Percentiles rank a stretch among this genome's conserved stretches.
These are phyloP conservation scores for Phytophthora vignae DNA, from an alignment of 352 stramenopile species.

Conservation along the genomic window DNA sequence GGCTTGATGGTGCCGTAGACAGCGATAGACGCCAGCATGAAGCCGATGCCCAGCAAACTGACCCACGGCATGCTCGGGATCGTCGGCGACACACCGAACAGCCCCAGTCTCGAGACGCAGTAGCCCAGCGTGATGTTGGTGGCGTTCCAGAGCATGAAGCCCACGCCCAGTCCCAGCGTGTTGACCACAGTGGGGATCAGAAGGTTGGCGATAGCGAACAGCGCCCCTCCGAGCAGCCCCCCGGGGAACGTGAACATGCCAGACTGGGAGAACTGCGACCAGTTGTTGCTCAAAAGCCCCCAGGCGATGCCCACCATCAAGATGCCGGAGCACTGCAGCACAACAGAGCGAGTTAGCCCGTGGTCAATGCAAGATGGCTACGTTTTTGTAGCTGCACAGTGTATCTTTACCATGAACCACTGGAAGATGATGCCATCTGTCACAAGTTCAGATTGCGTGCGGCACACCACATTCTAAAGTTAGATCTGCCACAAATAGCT, in stretches of 20 bases:
- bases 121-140: conserved; percentile 88
- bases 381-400: conserved; percentile 1
- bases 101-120: conserved; percentile 74
- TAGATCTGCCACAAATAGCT: conserved; percentile 8
- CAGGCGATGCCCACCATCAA: conserved; percentile 81
- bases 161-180: conserved; percentile 75
- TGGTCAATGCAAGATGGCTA: conserved; percentile 8
- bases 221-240: conserved; percentile 74
- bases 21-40: conserved; percentile 82
- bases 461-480: conserved; percentile 14
- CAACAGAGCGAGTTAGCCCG: not conserved
- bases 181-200: conserved; percentile 90
- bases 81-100: conserved; percentile 73
- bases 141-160: conserved; percentile 90
- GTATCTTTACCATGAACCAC: conserved; percentile 81
- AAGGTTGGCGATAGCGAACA: conserved; percentile 85
- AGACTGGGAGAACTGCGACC: conserved; percentile 72
- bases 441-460: conserved; percentile 24
- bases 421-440: conserved; percentile 90
- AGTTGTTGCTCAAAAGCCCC: conserved; percentile 86
- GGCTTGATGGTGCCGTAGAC: conserved; percentile 85
- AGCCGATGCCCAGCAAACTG: conserved; percentile 73
- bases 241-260: conserved; percentile 85
- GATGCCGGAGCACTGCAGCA: conserved; percentile 78
- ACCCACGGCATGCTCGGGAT: conserved; percentile 63